A percentile compares a stretch with the other conserved stretches of the same genome.
These are phyloP conservation scores for Kandelia obovata DNA, from an alignment of 345 rosid species.

Conservation along the genomic window DNA sequence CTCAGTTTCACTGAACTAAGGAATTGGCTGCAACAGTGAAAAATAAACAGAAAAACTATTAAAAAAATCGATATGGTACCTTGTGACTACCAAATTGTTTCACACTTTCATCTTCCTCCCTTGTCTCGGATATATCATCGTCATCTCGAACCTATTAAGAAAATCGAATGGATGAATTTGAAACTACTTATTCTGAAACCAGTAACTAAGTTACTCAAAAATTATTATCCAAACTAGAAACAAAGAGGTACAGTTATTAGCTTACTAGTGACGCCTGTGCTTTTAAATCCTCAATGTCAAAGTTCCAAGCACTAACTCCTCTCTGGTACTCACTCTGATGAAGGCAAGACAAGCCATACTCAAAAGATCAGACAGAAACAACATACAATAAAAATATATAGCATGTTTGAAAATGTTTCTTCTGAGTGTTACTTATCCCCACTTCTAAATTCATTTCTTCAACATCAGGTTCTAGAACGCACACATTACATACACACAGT, in stretches of 20 bases:
- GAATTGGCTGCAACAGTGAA: background rate
- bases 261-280: conserved; percentile 91
- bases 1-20: conserved; percentile 30
- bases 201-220: conserved; percentile 10
- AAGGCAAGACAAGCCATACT: conserved; percentile 11
- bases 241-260: background rate
- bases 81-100: conserved; percentile 39
- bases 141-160: conserved; percentile 68
- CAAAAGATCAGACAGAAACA: conserved; percentile 3
- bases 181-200: conserved; percentile 8
- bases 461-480: background rate
- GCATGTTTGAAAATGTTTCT: background rate
- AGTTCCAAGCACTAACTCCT: conserved; percentile 99
- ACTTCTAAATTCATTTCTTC: background rate
- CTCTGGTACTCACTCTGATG: conserved; percentile 91
- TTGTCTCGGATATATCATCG: conserved; percentile 53
- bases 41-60: background rate
- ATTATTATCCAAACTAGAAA: conserved; percentile 7
- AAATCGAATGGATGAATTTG: conserved; percentile 13
- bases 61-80: conserved; percentile 29
- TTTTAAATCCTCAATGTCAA: conserved; percentile 89
- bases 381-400: background rate
- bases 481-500: no score
- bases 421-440: background rate
- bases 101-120: conserved; percentile 54